Base-by-base conservation (phyloP, 2,329 filamentous ascomycete species). In the Talaromyces sp. region DNA sequence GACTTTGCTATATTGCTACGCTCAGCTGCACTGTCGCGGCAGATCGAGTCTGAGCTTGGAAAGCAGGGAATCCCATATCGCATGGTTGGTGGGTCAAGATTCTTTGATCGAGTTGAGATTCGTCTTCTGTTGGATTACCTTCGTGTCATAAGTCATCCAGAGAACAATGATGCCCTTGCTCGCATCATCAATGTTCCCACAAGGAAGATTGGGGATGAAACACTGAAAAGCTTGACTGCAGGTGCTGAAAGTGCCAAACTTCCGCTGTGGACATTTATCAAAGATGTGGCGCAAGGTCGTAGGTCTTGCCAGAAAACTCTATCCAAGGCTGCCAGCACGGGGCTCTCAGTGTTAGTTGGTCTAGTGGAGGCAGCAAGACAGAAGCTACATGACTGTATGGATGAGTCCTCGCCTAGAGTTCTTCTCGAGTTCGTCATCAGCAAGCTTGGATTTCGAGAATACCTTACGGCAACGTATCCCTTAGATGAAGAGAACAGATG, bases 71-170 rank as follows among this genome's bases (percentile, higher is more conserved):
- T 98, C 47, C 85, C 93, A 0, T 99, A 98, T 77, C 88, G 88
- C 59, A 97, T 98, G 93, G 89, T 98, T 61, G 94, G 90, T 71
- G 94, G 95, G 1, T 87, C 88, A 68, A 90, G 91, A 66, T 99
- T 99, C 75, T 98, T 96, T 72, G 95, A 99, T 70, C 88, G 95
- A 61, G 85, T 87, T 3, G 94, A 99, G 75, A 90, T 98, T 73
- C 96, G 95, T 75, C 84, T 92, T 7, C 75, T 98, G 0, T 79
- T 98, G 3, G 93, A 97, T 74, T 98, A 99, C 74, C 82, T 98
- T 15, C 87, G 93, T 37, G 89, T 96, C 3, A 87, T 97, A 37
- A 87, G 91, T 72, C 90, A 96, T 68, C 91, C 93, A 1, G 85
- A 91, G 54, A 93, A 96, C 74, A 96, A 93, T 70, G 93, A 97